Evolutionary conservation across 345 rosid species (phyloP).

Genomic region (Trapa bicornis): DNA sequence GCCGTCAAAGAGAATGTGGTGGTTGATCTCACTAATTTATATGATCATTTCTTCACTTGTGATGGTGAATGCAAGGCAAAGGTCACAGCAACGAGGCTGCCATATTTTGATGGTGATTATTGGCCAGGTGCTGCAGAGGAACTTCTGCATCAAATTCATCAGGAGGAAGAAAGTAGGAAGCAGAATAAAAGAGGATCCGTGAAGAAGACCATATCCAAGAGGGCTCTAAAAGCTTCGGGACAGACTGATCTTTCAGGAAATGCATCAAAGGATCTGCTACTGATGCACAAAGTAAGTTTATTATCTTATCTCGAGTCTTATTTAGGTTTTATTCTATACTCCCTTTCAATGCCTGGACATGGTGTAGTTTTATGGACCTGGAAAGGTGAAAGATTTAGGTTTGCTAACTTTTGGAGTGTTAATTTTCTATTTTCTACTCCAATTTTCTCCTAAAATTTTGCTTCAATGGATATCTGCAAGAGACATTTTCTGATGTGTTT

Average conservation of each 20-base stretch:
- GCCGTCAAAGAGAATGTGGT: constrained; percentile 81
- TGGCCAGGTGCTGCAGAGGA: constrained; percentile 99
- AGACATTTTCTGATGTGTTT: too few relatives aligned
- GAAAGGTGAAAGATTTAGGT: not conserved
- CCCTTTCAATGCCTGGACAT: not conserved
- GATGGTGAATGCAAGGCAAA: constrained; percentile 80
- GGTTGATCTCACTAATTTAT: constrained; percentile 67
- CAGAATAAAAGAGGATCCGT: constrained; percentile 68
- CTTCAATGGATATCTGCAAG: too few relatives aligned
- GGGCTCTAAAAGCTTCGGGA: constrained; percentile 95
- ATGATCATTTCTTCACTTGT: constrained; percentile 82
- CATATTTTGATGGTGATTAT: constrained; percentile 98
- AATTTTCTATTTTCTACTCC: not conserved
- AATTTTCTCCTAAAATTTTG: too few relatives aligned
- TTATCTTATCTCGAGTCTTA: not conserved
- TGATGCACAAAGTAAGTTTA: constrained; percentile 63
- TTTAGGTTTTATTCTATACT: not conserved
- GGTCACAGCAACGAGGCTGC: constrained; percentile 96
- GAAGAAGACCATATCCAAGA: constrained; percentile 83
- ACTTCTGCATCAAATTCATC: constrained; percentile 71
- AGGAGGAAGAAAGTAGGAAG: constrained; percentile 93
- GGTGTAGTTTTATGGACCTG: not conserved
- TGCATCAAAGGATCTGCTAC: constrained; percentile 77
- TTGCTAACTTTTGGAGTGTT: not conserved
- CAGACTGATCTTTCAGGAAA: constrained; percentile 85